A percentile compares a stretch with the other conserved stretches of the same genome.
phyloP scores from a whole-genome alignment of 1,139 yeast species.

The Suzukiozyma palmioleophila region DNA sequence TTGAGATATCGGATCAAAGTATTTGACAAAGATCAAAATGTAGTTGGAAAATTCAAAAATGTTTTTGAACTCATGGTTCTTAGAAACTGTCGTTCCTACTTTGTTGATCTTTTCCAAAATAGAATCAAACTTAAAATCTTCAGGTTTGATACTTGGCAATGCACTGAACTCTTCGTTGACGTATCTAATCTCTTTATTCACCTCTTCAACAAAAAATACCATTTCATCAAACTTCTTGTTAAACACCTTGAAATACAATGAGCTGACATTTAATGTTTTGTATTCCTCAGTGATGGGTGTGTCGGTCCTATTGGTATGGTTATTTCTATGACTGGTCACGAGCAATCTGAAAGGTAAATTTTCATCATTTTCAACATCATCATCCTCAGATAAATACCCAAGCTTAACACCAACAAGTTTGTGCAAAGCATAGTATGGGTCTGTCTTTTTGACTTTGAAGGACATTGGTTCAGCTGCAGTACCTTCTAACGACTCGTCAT shows the following conservation, averaged over 20 bases:
- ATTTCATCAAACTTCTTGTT: slow-evolving; percentile 41
- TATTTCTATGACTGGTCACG: slow-evolving; percentile 65
- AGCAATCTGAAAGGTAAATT: slow-evolving; percentile 52
- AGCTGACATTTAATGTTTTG: slow-evolving; percentile 24
- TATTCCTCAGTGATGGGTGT: slow-evolving; percentile 39
- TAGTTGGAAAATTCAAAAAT: slow-evolving; percentile 30
- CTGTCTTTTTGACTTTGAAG: slow-evolving; percentile 56
- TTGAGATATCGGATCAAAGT: slow-evolving; percentile 58
- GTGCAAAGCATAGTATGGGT: slow-evolving; percentile 48
- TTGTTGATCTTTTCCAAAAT: slow-evolving; percentile 16
- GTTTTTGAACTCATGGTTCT: slow-evolving; percentile 13
- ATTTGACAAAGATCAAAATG: slow-evolving; percentile 60
- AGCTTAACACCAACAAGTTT: slow-evolving; percentile 45
- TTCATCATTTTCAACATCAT: slow-evolving; percentile 22
- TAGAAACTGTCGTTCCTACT: slow-evolving; percentile 7
- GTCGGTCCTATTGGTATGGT: slow-evolving; percentile 69
- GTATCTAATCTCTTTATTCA: slow-evolving; percentile 27
- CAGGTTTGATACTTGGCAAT: slow-evolving; percentile 14
- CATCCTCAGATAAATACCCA: slow-evolving; percentile 20
- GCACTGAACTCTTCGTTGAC: slow-evolving; percentile 12
- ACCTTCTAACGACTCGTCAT: slow-evolving; percentile 44
- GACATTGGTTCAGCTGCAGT: slow-evolving; percentile 47
- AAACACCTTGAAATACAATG: slow-evolving; percentile 39
- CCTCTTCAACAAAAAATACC: slow-evolving; percentile 46
- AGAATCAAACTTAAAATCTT: slow-evolving; percentile 21